Evolutionary conservation across 352 stramenopile species (phyloP).

Genomic region (Globisporangium rhizosaccharum): DNA sequence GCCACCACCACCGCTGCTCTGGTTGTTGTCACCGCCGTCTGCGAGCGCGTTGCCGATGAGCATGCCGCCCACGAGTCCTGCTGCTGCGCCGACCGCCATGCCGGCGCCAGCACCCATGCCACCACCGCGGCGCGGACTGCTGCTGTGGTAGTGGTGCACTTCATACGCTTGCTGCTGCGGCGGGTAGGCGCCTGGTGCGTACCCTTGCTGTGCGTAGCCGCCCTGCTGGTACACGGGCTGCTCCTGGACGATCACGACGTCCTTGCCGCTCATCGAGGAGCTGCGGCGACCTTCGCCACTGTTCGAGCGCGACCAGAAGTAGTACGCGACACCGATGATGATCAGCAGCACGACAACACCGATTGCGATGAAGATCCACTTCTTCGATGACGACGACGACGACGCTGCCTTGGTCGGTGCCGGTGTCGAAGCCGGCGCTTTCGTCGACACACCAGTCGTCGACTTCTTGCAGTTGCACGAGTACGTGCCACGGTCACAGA

Average conservation of each 20-base stretch:
- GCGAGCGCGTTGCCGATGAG: conserved; percentile 17
- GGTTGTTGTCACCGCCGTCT: conserved; percentile 12
- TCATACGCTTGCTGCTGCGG: conserved; percentile 18
- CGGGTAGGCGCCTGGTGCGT: conserved; percentile 29
- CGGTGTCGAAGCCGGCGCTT: conserved; percentile 15
- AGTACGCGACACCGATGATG: conserved; percentile 32
- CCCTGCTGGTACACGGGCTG: conserved; percentile 30
- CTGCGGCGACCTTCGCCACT: conserved; percentile 17
- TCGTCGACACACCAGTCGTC: conserved; percentile 13
- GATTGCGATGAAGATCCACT: conserved; percentile 22
- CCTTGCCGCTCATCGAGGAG: conserved; percentile 14
- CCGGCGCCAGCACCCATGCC: conserved; percentile 14
- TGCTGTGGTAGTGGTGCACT: conserved; percentile 12
- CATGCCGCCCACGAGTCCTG: conserved; percentile 16
- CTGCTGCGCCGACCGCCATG: conserved; percentile 13
- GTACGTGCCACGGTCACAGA: conserved; percentile 32
- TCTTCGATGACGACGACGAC: conserved; percentile 27
- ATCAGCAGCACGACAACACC: conserved; percentile 27
- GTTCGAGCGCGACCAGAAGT: conserved; percentile 29
- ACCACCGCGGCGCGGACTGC: conserved; percentile 9
- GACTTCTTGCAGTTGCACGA: conserved; percentile 37
- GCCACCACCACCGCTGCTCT: conserved; percentile 7
- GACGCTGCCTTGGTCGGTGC: conserved; percentile 26
- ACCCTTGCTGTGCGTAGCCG: conserved; percentile 33
- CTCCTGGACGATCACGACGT: conserved; percentile 26